Conservation (phyloP, 768 basidiomycete genomes). For the Russula foetens region DNA sequence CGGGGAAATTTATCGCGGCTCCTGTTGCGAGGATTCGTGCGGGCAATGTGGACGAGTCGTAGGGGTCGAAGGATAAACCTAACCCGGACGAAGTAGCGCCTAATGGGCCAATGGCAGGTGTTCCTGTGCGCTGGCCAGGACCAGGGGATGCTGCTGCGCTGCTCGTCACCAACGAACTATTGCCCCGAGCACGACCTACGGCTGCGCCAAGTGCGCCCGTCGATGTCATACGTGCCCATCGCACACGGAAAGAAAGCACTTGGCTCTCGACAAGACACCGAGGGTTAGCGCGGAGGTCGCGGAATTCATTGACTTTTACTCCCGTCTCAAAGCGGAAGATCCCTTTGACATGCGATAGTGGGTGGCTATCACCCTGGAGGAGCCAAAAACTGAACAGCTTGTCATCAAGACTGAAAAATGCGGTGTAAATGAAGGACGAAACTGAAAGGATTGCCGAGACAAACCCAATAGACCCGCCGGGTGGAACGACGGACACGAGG, state of each 20-base stretch:
- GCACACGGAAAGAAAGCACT: constrained; percentile 70
- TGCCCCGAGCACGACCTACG: constrained; percentile 26
- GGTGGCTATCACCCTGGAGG: constrained; percentile 69
- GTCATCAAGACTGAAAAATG: constrained; percentile 62
- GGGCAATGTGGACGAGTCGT: constrained; percentile 61
- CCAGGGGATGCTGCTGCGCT: constrained; percentile 16
- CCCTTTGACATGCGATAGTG: constrained; percentile 73
- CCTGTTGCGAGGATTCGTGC: constrained; percentile 62
- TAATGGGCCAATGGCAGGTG: constrained; percentile 3
- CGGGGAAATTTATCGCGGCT: constrained; percentile 78
- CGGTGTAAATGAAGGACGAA: neutral
- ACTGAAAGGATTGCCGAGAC: constrained; percentile 23
- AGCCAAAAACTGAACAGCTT: constrained; percentile 90
- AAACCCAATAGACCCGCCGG: constrained; percentile 82
- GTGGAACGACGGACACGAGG: constrained; percentile 82
- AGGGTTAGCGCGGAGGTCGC: constrained; percentile 83
- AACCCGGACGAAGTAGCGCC: constrained; percentile 10
- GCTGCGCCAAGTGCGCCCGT: constrained; percentile 54
- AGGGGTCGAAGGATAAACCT: constrained; percentile 64
- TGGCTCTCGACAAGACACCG: constrained; percentile 81
- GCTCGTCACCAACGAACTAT: constrained; percentile 23
- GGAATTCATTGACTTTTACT: constrained; percentile 81
- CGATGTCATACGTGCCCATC: constrained; percentile 67
- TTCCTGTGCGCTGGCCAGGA: constrained; percentile 17
- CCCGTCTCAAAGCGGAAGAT: constrained; percentile 86